A percentile compares a stretch with the other conserved stretches of the same genome.
These are phyloP conservation scores for Micromonas commoda DNA, from an alignment of 139 green algal genomes.

Conservation along the genomic window DNA sequence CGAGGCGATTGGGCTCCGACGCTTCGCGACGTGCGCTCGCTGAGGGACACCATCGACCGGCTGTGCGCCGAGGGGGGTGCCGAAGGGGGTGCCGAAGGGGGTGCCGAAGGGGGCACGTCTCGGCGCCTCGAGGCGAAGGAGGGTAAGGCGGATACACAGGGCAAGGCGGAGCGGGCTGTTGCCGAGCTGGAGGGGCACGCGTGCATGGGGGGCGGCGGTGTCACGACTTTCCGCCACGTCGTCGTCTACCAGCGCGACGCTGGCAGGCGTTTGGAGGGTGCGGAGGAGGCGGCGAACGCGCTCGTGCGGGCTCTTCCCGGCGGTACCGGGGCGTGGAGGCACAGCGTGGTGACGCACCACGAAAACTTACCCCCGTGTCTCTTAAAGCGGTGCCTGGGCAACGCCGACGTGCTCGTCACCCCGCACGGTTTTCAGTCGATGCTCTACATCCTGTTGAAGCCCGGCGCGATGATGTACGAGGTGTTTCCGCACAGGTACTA, in stretches of 20 bases:
- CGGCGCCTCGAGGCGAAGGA: neutral
- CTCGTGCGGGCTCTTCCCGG: neutral
- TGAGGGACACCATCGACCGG: neutral
- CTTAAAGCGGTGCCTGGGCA: neutral
- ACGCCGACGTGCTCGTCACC: neutral
- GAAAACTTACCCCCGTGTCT: constrained; percentile 3
- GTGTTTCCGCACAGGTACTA: constrained; percentile 9
- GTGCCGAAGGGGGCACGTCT: neutral
- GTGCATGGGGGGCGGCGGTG: neutral
- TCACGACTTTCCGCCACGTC: neutral
- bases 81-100: neutral
- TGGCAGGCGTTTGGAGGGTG: neutral
- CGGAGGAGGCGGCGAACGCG: neutral
- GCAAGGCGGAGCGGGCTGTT: neutral
- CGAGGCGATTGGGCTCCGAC: neutral
- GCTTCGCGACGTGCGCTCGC: neutral
- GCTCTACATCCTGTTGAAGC: neutral
- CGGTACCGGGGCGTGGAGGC: no score
- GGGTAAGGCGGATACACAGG: neutral
- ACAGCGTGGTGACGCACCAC: constrained; percentile 5
- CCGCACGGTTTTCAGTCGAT: constrained; percentile 15
- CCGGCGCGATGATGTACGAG: neutral
- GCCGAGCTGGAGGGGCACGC: neutral
- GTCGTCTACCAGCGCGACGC: neutral
- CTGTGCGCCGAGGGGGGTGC: neutral